These are phyloP conservation scores for Oidiodendron maius DNA, from an alignment of 495 filamentous ascomycete species.

Conservation along the genomic window DNA sequence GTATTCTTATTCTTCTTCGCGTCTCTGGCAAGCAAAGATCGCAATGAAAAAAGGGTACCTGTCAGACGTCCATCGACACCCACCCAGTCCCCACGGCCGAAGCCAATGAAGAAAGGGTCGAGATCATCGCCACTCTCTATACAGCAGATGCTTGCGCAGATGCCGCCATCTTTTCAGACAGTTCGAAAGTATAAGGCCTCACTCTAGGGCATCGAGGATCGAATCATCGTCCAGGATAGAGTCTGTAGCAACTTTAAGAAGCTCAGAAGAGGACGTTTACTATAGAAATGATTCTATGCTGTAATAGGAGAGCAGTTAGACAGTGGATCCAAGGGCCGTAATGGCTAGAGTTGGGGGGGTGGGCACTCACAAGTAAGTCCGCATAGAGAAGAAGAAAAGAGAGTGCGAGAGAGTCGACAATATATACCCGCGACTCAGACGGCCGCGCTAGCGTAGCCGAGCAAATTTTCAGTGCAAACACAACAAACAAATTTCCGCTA, in stretches of 20 bases:
- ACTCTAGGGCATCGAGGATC: slow-evolving; percentile 68
- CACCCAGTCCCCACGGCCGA: slow-evolving; percentile 59
- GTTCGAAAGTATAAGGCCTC: slow-evolving; percentile 57
- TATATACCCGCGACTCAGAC: neutral
- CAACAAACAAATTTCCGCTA: neutral
- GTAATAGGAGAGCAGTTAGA: slow-evolving; percentile 1
- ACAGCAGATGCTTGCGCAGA: slow-evolving; percentile 29
- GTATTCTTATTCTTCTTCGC: slow-evolving; percentile 20
- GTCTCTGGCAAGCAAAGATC: slow-evolving; percentile 7
- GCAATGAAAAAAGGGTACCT: slow-evolving; percentile 38
- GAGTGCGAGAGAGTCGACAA: neutral
- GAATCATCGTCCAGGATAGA: slow-evolving; percentile 71
- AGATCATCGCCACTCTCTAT: slow-evolving; percentile 72
- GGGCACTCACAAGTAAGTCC: slow-evolving; percentile 22
- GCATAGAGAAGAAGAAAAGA: slow-evolving; percentile 24
- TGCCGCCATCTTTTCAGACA: slow-evolving; percentile 34
- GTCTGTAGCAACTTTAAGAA: slow-evolving; percentile 59
- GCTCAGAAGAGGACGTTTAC: slow-evolving; percentile 44
- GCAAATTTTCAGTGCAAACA: neutral
- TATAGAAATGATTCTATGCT: slow-evolving; percentile 47
- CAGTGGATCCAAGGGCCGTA: slow-evolving; percentile 3
- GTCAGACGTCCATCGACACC: slow-evolving; percentile 68
- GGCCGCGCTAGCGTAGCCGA: neutral
- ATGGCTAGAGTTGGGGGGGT: slow-evolving; percentile 4
- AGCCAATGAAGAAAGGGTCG: slow-evolving; percentile 54